Evolutionary conservation across 768 basidiomycete species (phyloP).

Genomic region (Astraeus odoratus): DNA sequence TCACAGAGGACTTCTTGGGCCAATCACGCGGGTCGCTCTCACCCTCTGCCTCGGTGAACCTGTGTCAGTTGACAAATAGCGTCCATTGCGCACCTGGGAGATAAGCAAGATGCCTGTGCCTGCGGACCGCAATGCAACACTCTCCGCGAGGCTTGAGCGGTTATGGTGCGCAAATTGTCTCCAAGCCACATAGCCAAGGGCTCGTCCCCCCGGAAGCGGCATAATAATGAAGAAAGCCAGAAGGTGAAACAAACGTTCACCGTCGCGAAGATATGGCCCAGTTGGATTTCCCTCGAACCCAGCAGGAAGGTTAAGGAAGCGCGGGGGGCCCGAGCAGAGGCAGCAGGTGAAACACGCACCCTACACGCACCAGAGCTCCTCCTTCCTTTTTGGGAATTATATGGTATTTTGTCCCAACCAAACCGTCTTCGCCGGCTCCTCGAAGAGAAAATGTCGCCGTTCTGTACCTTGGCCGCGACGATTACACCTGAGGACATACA

Average conservation of each 20-base stretch:
- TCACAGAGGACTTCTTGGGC: slow-evolving; percentile 10
- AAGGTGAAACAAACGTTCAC: background rate
- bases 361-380: slow-evolving; percentile 5
- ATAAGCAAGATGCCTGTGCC: slow-evolving; percentile 6
- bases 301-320: background rate
- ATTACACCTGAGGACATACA: slow-evolving; percentile 34
- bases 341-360: slow-evolving; percentile 10
- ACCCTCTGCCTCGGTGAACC: slow-evolving; percentile 26
- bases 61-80: slow-evolving; percentile 20
- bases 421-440: slow-evolving; percentile 10
- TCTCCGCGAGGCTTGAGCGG: background rate
- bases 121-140: background rate
- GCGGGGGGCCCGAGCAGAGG: background rate
- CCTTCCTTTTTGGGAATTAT: slow-evolving; percentile 18
- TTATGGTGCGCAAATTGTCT: background rate
- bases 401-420: slow-evolving; percentile 4
- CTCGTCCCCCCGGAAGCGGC: background rate
- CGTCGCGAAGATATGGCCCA: background rate
- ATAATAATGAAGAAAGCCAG: background rate
- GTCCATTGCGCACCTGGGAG: slow-evolving; percentile 13
- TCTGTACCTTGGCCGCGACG: slow-evolving; percentile 21
- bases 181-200: background rate
- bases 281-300: background rate
- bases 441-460: slow-evolving; percentile 19
- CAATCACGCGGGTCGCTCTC: slow-evolving; percentile 12